Percentiles rank a stretch among this genome's conserved stretches.
phyloP scores from a whole-genome alignment of 148 eudicot species.

The Vaccinium darrowii region DNA sequence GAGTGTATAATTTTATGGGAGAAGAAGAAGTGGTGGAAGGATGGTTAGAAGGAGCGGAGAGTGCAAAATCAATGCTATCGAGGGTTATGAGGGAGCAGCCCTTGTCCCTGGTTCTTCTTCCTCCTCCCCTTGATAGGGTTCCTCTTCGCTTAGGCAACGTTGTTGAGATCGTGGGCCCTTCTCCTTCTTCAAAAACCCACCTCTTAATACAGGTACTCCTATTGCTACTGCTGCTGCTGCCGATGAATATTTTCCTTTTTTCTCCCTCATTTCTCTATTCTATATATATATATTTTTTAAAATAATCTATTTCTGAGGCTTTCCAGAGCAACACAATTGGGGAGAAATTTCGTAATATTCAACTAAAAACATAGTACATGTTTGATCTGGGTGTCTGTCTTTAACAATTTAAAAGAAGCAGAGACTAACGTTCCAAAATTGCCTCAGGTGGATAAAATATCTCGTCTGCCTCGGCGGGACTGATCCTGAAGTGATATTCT shows the following conservation, averaged over 20 bases:
- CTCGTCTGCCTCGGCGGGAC: background rate
- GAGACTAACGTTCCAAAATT: background rate
- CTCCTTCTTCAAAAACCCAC: constrained; percentile 81
- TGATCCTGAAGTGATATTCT: background rate
- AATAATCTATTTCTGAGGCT: background rate
- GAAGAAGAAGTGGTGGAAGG: constrained; percentile 12
- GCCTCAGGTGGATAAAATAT: too few species aligned
- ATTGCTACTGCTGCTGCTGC: background rate
- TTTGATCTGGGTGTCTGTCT: background rate
- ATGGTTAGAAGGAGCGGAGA: constrained; percentile 53
- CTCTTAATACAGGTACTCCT: constrained; percentile 61
- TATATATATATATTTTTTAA: background rate
- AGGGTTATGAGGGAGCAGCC: constrained; percentile 55
- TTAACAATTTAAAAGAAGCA: background rate
- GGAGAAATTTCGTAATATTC: background rate
- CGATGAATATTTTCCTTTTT: background rate
- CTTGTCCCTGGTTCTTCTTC: constrained; percentile 28
- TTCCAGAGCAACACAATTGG: background rate
- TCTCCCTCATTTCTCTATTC: background rate
- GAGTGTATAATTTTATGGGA: constrained; percentile 21
- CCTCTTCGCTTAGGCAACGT: constrained; percentile 79
- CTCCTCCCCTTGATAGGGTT: constrained; percentile 74
- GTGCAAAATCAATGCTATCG: constrained; percentile 45
- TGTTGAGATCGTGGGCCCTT: constrained; percentile 77
- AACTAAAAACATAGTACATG: background rate